Evolutionary conservation across 2,329 filamentous ascomycete species (phyloP).

Genomic region (Ustulina deusta): DNA sequence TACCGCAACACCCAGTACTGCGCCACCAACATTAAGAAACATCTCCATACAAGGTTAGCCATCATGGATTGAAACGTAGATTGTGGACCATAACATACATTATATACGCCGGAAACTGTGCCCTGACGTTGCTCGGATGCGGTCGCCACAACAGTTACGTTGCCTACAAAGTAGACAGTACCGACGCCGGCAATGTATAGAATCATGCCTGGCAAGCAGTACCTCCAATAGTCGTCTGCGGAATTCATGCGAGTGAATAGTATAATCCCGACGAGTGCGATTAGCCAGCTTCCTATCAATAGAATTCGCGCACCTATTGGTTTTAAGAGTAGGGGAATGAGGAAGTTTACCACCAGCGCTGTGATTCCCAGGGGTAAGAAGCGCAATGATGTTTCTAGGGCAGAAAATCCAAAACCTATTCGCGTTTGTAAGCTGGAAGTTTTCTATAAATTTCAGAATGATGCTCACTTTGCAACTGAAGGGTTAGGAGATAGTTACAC

Average conservation of each 20-base stretch:
- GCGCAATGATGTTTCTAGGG: constrained; percentile 11
- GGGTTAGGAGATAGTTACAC: constrained; percentile 13
- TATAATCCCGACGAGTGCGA: constrained; percentile 13
- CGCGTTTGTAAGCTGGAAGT: too few species aligned
- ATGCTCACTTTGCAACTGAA: constrained; percentile 12
- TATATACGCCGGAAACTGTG: constrained; percentile 22
- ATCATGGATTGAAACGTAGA: too few species aligned
- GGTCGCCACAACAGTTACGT: constrained; percentile 16
- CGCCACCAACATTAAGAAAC: constrained; percentile 22
- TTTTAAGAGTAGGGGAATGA: constrained; percentile 15
- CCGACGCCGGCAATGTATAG: constrained; percentile 13
- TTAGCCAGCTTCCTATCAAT: constrained; percentile 14
- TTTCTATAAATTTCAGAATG: too few species aligned
- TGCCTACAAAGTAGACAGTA: constrained; percentile 19
- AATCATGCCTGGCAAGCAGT: constrained; percentile 21
- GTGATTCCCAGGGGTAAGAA: constrained; percentile 25
- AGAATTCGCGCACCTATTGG: neutral
- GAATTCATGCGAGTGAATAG: constrained; percentile 16
- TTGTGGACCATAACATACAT: constrained; percentile 6
- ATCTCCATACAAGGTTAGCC: constrained; percentile 7
- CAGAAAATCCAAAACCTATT: constrained; percentile 19
- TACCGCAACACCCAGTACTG: constrained; percentile 18
- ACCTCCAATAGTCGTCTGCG: constrained; percentile 16
- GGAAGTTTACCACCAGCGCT: constrained; percentile 9
- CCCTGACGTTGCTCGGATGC: constrained; percentile 7